These are phyloP conservation scores for Entomortierella parvispora DNA, from an alignment of 192 early-diverging fungal species.

Conservation along the genomic window DNA sequence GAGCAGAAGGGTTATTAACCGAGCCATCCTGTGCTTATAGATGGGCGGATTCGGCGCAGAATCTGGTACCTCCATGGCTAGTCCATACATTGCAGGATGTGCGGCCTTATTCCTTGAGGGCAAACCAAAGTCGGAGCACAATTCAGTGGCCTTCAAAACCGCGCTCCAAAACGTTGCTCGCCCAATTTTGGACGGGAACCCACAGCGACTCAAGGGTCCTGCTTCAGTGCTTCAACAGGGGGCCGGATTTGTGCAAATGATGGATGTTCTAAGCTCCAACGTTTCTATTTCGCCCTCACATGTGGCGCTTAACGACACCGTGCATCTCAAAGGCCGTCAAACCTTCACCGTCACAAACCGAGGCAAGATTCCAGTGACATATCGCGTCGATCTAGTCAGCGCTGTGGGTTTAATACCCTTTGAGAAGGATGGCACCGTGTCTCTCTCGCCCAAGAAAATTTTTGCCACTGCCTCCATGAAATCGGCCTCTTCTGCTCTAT, in stretches of 20 bases:
- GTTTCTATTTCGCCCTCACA: conserved; percentile 59
- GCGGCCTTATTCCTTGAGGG: conserved; percentile 28
- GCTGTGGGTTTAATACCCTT: conserved; percentile 16
- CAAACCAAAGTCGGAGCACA: not conserved
- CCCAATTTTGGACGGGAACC: not conserved
- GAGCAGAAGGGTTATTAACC: no score
- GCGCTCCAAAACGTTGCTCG: not conserved
- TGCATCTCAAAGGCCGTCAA: conserved; percentile 20
- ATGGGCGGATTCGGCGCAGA: conserved; percentile 10
- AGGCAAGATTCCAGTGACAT: conserved; percentile 16
- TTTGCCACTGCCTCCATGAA: not conserved
- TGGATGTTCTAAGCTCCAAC: conserved; percentile 60
- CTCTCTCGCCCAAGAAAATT: not conserved
- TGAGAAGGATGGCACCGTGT: not conserved
- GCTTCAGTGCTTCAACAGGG: conserved; percentile 66
- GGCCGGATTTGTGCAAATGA: conserved; percentile 76
- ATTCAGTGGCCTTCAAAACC: not conserved
- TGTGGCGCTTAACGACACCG: conserved; percentile 61
- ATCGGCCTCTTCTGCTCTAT: not conserved
- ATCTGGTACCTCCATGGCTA: conserved; percentile 72
- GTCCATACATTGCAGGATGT: conserved; percentile 57
- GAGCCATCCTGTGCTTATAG: not conserved
- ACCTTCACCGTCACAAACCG: conserved; percentile 44
- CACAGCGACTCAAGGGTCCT: conserved; percentile 1
- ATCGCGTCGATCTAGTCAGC: conserved; percentile 30